These are phyloP conservation scores for Ceratocystis diversiconidia DNA, from an alignment of 2,329 filamentous ascomycete species.

Conservation along the genomic window DNA sequence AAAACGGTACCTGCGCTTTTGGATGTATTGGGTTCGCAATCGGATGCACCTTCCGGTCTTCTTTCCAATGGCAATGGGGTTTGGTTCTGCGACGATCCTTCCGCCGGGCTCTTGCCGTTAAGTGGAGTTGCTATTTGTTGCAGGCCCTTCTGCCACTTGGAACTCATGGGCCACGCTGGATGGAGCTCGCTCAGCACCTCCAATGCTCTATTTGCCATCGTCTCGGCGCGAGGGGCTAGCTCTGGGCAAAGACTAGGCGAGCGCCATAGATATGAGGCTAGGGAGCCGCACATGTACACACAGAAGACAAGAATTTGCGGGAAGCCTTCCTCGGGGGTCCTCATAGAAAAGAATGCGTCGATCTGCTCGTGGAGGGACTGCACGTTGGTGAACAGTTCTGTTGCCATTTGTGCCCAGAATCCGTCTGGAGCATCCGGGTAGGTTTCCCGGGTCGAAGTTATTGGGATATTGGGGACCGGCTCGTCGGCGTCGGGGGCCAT, in stretches of 20 bases:
- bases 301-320: conserved; percentile 29
- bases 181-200: conserved; percentile 22
- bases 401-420: conserved; percentile 24
- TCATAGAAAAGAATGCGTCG: conserved; percentile 24
- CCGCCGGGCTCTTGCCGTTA: conserved; percentile 13
- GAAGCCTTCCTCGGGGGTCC: conserved; percentile 24
- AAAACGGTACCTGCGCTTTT: not conserved
- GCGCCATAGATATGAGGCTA: conserved; percentile 25
- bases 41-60: not conserved
- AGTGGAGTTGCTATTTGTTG: conserved; percentile 20
- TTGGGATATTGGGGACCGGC: not conserved
- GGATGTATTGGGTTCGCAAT: not conserved
- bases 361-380: conserved; percentile 27
- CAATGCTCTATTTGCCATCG: conserved; percentile 22
- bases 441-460: conserved; percentile 9
- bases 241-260: conserved; percentile 23
- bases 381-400: conserved; percentile 27
- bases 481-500: conserved; percentile 16
- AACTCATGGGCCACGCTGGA: conserved; percentile 22
- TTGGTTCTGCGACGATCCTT: not conserved
- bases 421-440: conserved; percentile 19
- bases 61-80: not conserved
- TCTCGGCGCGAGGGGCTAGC: conserved; percentile 21
- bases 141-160: conserved; percentile 20
- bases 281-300: conserved; percentile 29